These are phyloP conservation scores for Trichoderma atroviride DNA, from an alignment of 2,329 filamentous ascomycete genomes.

Conservation along the genomic window DNA sequence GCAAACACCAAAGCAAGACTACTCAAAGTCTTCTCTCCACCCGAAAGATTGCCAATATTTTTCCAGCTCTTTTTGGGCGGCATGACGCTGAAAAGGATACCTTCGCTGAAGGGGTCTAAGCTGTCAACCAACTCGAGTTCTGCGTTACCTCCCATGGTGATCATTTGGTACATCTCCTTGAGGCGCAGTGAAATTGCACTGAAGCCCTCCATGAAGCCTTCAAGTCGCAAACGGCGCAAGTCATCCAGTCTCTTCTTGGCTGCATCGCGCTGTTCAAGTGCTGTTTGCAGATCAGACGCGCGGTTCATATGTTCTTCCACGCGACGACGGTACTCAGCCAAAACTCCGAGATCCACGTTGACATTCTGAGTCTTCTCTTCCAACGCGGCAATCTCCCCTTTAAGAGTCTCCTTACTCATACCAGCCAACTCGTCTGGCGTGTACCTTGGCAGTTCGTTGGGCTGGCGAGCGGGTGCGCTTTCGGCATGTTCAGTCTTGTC, in stretches of 20 bases:
- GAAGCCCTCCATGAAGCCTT: constrained; percentile 99
- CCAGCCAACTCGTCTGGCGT: constrained; percentile 70
- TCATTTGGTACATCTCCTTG: constrained; percentile 99
- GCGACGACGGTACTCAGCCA: constrained; percentile 83
- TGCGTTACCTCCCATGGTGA: constrained; percentile 98
- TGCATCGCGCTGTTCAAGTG: constrained; percentile 75
- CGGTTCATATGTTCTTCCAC: constrained; percentile 81
- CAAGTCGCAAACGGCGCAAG: constrained; percentile 82
- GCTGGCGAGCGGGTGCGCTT: constrained; percentile 38
- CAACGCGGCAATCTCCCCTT: constrained; percentile 63
- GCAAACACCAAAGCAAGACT: constrained; percentile 96
- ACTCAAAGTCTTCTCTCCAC: constrained; percentile 95
- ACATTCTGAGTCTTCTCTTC: constrained; percentile 78
- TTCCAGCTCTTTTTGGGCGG: constrained; percentile 99
- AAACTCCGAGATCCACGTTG: constrained; percentile 84
- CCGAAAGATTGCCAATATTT: constrained; percentile 94
- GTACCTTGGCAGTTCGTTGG: constrained; percentile 72
- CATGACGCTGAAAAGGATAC: constrained; percentile 97
- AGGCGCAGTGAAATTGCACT: constrained; percentile 88
- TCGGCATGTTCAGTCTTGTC: constrained; percentile 35
- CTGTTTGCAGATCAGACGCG: constrained; percentile 79
- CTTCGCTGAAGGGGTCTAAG: constrained; percentile 94
- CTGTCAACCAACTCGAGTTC: constrained; percentile 96
- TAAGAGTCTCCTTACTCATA: constrained; percentile 64
- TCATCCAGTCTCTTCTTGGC: constrained; percentile 94